Base-by-base conservation (phyloP, 805 yeast genomes). In the Wickerhamiella nectarea region DNA sequence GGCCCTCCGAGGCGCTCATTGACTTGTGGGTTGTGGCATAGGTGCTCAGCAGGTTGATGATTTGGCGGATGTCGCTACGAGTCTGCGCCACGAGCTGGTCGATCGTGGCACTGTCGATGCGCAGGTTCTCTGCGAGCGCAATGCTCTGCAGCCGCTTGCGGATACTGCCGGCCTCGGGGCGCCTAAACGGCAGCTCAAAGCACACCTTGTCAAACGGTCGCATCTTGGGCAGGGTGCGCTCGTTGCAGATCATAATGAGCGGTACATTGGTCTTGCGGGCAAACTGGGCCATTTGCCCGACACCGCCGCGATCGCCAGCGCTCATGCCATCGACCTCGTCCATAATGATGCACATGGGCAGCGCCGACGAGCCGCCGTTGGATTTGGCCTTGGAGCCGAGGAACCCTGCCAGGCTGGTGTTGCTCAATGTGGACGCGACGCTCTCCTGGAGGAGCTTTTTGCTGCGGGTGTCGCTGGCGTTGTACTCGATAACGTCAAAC, bases 281-380 rank as follows among this genome's bases (percentile, higher is more conserved):
- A 53, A 84, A 80, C 34, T 80, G 77, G 0, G 96, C 85, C 61
- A 91, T 70, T 48, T 86, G 93, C 19, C 95, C 96, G 21, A 91
- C 95, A 50, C 99, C 99, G 48, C 99, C 99, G 54, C 91, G 79
- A 62, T 91, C 99, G 50, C 99, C 99, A 57, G 93, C 86, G 34
- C 95, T 84, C 97, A 91, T 91, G 53, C 99, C 99, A 61, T 91
- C 99, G 24, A 91, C 97, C 65, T 91, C 99, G 64, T 91, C 99
- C 97, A 91, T 86, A 50, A 91, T 80, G 38, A 91, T 69, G 44
- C 86, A 84, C 53, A 89, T 77, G 48, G 47, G 49, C 39, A n/a
- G n/a, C n/a, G n/a, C n/a, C n/a, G n/a, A n/a, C n/a, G 73, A 77
- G 42, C 72, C 70, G 38, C 71, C 67, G 51, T 74, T 71, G 2